phyloP scores from a whole-genome alignment of 495 filamentous ascomycete genomes.

The Podospora appendiculata region DNA sequence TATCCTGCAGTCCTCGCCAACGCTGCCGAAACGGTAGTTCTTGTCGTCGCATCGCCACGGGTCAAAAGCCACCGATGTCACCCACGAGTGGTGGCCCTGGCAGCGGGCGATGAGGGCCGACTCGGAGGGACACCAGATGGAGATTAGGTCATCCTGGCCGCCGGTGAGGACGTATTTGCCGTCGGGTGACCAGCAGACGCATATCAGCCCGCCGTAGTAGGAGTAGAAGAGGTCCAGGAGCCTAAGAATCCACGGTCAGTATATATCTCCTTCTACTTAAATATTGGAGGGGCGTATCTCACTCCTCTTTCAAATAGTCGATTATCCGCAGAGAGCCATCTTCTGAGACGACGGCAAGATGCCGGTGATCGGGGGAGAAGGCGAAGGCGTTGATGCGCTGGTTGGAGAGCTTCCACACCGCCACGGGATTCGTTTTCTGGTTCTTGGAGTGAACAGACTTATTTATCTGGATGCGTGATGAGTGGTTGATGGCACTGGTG shows the following conservation, averaged over 20 bases:
- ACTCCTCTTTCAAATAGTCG: constrained; percentile 88
- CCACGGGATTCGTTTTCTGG: constrained; percentile 87
- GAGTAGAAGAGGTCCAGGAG: constrained; percentile 77
- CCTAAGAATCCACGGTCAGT: constrained; percentile 30
- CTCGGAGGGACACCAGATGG: constrained; percentile 87
- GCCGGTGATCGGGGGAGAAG: constrained; percentile 77
- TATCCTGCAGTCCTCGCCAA: constrained; percentile 85
- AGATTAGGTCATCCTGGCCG: constrained; percentile 90
- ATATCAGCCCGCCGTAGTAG: constrained; percentile 88
- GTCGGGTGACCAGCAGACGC: constrained; percentile 95
- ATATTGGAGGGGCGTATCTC: constrained; percentile 21
- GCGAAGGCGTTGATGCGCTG: constrained; percentile 82
- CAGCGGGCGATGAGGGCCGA: constrained; percentile 81
- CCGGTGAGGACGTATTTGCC: constrained; percentile 93
- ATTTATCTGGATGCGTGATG: constrained; percentile 49
- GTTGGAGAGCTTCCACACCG: constrained; percentile 84
- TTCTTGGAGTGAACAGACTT: constrained; percentile 90
- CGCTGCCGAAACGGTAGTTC: constrained; percentile 91
- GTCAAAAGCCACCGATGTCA: constrained; percentile 87
- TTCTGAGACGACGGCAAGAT: constrained; percentile 88
- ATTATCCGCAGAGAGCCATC: constrained; percentile 85
- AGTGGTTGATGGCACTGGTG: constrained; percentile 21
- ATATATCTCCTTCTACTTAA: neutral
- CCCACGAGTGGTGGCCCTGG: constrained; percentile 90
- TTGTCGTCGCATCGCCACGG: constrained; percentile 92